phyloP scores from a whole-genome alignment of 2,329 filamentous ascomycete species.

The Aspergillus fructus region DNA sequence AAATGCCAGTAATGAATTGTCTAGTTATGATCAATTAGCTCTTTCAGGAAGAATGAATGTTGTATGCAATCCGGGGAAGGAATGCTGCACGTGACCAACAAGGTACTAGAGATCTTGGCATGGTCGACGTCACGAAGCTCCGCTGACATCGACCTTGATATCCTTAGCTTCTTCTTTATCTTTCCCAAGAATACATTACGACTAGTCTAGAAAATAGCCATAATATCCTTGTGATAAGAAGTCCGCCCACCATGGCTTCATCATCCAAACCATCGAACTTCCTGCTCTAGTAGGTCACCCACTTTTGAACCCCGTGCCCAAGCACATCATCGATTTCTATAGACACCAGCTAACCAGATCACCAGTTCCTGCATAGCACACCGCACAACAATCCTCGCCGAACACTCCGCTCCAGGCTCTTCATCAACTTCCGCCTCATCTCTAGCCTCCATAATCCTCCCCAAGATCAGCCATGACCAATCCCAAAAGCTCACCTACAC shows the following conservation, averaged over 20 bases:
- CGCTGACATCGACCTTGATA: background rate
- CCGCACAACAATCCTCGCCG: conserved; percentile 86
- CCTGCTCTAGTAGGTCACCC: conserved; percentile 66
- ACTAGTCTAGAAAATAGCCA: background rate
- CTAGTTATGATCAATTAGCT: background rate
- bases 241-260: conserved; percentile 60
- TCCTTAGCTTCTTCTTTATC: background rate
- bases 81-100: background rate
- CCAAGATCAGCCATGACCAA: conserved; percentile 80
- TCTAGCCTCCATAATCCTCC: conserved; percentile 89
- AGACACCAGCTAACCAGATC: background rate
- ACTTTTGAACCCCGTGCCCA: conserved; percentile 13
- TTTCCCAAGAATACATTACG: background rate
- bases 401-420: conserved; percentile 84
- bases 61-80: background rate
- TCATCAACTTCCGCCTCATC: conserved; percentile 82
- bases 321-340: background rate
- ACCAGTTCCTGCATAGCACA: conserved; percentile 88
- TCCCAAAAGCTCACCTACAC: conserved; percentile 93
- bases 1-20: background rate
- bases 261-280: conserved; percentile 66
- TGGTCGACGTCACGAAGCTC: conserved; percentile 23
- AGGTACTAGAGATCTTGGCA: conserved; percentile 21
- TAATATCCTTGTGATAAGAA: background rate
- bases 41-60: background rate